These are phyloP conservation scores for Gnomoniopsis smithogilvyi DNA, from an alignment of 2,329 filamentous ascomycete genomes.

Conservation along the genomic window DNA sequence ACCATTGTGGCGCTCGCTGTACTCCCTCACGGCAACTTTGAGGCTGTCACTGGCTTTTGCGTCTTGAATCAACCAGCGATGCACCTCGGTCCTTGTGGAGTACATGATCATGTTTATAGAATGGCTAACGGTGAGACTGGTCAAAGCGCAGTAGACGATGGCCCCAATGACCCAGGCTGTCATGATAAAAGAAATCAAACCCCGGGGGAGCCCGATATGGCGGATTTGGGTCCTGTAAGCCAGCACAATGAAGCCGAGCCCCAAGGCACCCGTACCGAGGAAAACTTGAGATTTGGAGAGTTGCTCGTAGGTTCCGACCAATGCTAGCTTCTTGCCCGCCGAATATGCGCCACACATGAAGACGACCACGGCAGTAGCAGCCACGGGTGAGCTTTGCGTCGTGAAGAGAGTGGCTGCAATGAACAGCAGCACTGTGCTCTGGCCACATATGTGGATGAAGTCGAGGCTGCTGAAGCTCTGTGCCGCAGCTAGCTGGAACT, in stretches of 20 bases:
- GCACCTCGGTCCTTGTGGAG: conserved; percentile 41
- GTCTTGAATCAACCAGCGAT: conserved; percentile 44
- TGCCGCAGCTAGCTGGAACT: conserved; percentile 7
- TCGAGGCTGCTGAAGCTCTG: conserved; percentile 37
- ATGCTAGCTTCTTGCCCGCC: conserved; percentile 32
- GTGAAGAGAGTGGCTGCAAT: conserved; percentile 44
- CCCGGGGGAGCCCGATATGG: conserved; percentile 39
- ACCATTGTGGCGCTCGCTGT: conserved; percentile 53
- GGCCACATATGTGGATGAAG: conserved; percentile 30
- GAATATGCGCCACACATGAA: conserved; percentile 38
- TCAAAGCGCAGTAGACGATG: conserved; percentile 34
- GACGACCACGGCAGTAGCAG: conserved; percentile 39
- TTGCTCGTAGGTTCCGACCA: conserved; percentile 45
- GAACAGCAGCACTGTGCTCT: conserved; percentile 41
- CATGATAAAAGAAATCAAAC: conserved; percentile 36
- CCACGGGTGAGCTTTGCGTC: conserved; percentile 43
- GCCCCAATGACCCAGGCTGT: conserved; percentile 34
- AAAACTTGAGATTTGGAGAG: conserved; percentile 33
- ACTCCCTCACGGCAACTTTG: conserved; percentile 43
- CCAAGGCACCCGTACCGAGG: conserved; percentile 36
- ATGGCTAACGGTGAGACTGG: conserved; percentile 33
- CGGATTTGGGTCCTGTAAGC: conserved; percentile 41
- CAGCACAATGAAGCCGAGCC: conserved; percentile 40
- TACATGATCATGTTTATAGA: conserved; percentile 49
- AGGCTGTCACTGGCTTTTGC: conserved; percentile 46